Evolutionary conservation across 768 basidiomycete genomes (phyloP), one percentile per base, ranked within the genome.

Genomic region (Lactifluus hygrophoroides): DNA sequence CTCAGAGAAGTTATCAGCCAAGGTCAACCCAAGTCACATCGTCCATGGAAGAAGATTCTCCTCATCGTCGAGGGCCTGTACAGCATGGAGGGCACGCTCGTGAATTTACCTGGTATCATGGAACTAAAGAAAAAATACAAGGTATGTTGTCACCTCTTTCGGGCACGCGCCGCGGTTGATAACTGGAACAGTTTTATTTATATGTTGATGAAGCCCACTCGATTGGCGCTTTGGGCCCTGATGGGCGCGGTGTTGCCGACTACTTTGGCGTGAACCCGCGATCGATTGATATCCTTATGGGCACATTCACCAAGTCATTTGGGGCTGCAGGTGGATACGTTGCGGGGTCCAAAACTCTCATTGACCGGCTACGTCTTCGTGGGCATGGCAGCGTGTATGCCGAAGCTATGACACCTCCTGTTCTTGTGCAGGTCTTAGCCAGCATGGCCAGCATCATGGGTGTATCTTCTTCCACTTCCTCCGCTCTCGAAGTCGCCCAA

Each of bases 31-130:
- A 88, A 94, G 74, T 96, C 94, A 0, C 96, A 98, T 67, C 74
- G 96, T n/a, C 95, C 95, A 13, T 98, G 96, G 96, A 96, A 95
- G 77, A 97, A 95, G 77, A 98, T 99, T 60, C 71, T 99, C 38
- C 64, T 99, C 44, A 82, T 96, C 54, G 92, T 98, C 13, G 96
- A 99, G 70, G 96, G 96, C 3, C 71, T 99, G 44, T 98, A 92
- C 74, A 93, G 90, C 61, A 99, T 99, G 96, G 96, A 98, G 73
- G 96, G 96, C n/a, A 94, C 90, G 9, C 66, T 98, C 64, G 83
- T 88, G 35, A 83, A 97, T 69, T 67, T 99, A 43, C 96, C 94
- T 3, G 76, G 67, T 13, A 75, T 99, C 54, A 65, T 98, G 57
- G 87, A 88, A 63, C 77, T 99, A 52, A 98, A 96, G 78, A 79